Evolutionary conservation across 768 basidiomycete genomes (phyloP).

Genomic region (Floccularia luteovirens): DNA sequence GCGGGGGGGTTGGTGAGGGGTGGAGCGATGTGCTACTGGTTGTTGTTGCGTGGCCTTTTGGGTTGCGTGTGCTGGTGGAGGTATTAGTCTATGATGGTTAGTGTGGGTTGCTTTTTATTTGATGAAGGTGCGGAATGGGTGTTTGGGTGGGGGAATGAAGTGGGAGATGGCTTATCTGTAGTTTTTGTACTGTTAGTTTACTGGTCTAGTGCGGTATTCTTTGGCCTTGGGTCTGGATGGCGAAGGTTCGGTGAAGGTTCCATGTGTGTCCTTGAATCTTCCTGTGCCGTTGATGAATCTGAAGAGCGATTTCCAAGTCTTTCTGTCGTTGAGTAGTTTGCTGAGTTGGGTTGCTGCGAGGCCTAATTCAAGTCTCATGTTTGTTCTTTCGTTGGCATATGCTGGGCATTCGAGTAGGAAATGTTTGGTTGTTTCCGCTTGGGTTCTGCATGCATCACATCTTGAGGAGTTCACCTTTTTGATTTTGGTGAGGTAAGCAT

Average conservation of each 20-base stretch:
- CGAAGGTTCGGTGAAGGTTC: not conserved
- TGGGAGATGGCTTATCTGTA: no score
- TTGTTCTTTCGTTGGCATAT: not conserved
- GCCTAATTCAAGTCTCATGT: not conserved
- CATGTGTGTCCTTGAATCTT: not conserved
- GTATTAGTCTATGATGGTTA: no score
- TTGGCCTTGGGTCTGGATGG: no score
- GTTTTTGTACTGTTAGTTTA: no score
- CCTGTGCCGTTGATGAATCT: not conserved
- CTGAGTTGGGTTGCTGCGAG: not conserved
- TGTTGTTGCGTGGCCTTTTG: no score
- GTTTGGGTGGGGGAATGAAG: no score
- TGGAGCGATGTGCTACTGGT: no score
- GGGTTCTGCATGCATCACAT: not conserved
- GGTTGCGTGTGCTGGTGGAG: no score
- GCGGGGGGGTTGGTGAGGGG: no score
- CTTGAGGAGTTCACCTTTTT: not conserved
- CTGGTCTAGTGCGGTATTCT: no score
- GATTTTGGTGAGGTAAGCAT: conserved; percentile 5
- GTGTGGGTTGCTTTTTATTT: no score
- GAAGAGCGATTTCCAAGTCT: not conserved
- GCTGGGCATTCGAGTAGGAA: not conserved
- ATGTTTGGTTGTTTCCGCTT: not conserved
- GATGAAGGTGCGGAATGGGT: no score
- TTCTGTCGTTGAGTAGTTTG: not conserved